These are phyloP conservation scores for Xanthoparmelia taractica DNA, from an alignment of 495 filamentous ascomycete genomes.

Conservation along the genomic window DNA sequence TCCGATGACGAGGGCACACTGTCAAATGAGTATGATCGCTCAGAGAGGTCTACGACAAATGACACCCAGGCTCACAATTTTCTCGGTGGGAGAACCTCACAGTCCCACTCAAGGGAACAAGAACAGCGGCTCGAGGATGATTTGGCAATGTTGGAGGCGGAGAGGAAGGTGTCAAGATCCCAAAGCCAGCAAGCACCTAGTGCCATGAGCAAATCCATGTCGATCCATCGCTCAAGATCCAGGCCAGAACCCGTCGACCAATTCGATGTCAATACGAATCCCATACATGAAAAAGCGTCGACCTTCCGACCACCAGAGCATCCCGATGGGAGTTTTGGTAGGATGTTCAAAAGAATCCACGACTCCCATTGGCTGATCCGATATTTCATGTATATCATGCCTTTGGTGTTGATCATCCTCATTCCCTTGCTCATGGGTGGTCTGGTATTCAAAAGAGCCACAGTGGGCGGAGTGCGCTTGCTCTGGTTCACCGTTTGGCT, in stretches of 20 bases:
- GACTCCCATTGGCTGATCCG: conserved; percentile 70
- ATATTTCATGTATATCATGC: conserved; percentile 81
- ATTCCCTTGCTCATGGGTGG: conserved; percentile 75
- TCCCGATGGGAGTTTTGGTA: conserved; percentile 52
- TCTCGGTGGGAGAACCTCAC: conserved; percentile 34
- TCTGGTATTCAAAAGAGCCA: conserved; percentile 54
- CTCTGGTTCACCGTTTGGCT: conserved; percentile 95
- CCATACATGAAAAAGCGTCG: conserved; percentile 61
- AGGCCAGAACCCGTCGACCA: conserved; percentile 64
- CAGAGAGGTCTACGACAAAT: conserved; percentile 34
- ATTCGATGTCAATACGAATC: conserved; percentile 71
- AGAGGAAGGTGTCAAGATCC: conserved; percentile 58
- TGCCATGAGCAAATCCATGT: conserved; percentile 31
- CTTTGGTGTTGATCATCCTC: conserved; percentile 63
- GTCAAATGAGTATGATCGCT: conserved; percentile 25
- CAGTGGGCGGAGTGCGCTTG: conserved; percentile 67
- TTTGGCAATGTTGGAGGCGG: conserved; percentile 71
- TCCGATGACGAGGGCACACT: conserved; percentile 35
- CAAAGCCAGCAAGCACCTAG: conserved; percentile 37
- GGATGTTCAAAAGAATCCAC: conserved; percentile 59
- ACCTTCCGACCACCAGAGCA: conserved; percentile 62
- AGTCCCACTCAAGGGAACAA: conserved; percentile 54
- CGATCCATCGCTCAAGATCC: conserved; percentile 39
- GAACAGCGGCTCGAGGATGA: conserved; percentile 74
- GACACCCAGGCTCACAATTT: conserved; percentile 25